Base-by-base conservation (phyloP, 2,329 filamentous ascomycete genomes). In the Tolypocladium tropicale region DNA sequence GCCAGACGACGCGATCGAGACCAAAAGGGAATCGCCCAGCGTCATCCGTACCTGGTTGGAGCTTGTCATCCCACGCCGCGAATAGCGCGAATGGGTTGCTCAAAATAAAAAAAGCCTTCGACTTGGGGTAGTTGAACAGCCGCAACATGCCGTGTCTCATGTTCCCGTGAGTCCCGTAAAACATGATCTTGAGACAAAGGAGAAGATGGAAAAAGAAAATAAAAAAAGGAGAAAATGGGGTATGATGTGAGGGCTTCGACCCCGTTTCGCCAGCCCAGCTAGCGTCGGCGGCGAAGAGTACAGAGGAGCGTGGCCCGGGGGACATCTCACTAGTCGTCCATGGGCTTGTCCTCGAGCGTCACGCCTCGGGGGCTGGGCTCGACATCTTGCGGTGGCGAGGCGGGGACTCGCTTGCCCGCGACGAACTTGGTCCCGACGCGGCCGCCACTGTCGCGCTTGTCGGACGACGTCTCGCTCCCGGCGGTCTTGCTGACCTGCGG, bases 361-460 rank as follows among this genome's bases (percentile, higher is more conserved):
- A 80, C 74, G 28, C 77, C 77, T n/a, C 76, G 71, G 23, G 64
- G 60, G 14, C 62, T 66, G 49, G 61, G 37, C 34, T 54, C 55
- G 11, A 37, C 57, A 32, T 72, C 69, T 48, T 58, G 56, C n/a
- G 70, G 66, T 3, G 70, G 66, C 4, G 65, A 65, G 37, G 61
- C 61, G 25, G 70, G 58, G 36, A 72, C 63, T 46, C 80, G 72
- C 57, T 77, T 76, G 37, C 77, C 80, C 53, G 67, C 82, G 62
- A 73, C 82, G 59, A 84, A 73, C 43, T 70, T 70, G 52, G 68
- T 61, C 0, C 64, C 63, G 32, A 63, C 61, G 61, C 75, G 78
- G 60, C 83, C 77, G 50, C 78, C 78, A 59, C 84, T 88, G 67
- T 86, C 84, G 53, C 84, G 79, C 71, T 88, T 88, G 62, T 85